A percentile compares a stretch with the other conserved stretches of the same genome.
These are phyloP conservation scores for Sporothrix globosa DNA, from an alignment of 2,329 filamentous ascomycete species.

Conservation along the genomic window DNA sequence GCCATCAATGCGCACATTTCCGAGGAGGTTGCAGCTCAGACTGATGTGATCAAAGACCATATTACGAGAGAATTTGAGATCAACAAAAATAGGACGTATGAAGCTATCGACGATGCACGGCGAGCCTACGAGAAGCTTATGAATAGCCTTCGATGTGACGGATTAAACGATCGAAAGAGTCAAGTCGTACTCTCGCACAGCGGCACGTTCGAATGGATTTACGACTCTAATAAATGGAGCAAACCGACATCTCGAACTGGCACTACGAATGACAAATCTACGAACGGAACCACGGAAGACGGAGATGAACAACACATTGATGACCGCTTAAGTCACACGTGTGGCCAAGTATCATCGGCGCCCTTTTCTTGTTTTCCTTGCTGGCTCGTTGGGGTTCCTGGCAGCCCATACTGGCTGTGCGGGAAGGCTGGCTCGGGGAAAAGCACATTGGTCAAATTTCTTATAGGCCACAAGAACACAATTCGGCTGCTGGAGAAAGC, in stretches of 20 bases:
- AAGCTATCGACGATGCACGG: not conserved
- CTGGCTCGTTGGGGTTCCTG: not conserved
- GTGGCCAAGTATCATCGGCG: not conserved
- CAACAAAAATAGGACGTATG: not conserved
- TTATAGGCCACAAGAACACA: not conserved
- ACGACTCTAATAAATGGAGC: not conserved
- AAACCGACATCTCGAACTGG: not conserved
- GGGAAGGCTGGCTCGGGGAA: slow-evolving; percentile 19
- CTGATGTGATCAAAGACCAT: not conserved
- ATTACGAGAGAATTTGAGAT: not conserved
- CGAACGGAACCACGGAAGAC: not conserved
- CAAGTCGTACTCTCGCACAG: not conserved
- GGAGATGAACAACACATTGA: not conserved
- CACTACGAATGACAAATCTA: not conserved
- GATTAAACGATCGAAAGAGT: not conserved
- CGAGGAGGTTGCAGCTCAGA: not conserved
- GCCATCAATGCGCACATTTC: not conserved
- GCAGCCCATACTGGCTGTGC: not conserved
- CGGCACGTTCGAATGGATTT: slow-evolving; percentile 23
- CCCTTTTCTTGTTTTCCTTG: slow-evolving; percentile 4
- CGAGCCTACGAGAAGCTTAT: not conserved
- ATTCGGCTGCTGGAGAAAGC: not conserved
- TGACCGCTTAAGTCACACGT: not conserved
- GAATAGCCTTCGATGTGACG: not conserved
- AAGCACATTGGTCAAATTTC: slow-evolving; percentile 22